phyloP scores from a whole-genome alignment of 129 eudicot species.

The Silybum marianum region DNA sequence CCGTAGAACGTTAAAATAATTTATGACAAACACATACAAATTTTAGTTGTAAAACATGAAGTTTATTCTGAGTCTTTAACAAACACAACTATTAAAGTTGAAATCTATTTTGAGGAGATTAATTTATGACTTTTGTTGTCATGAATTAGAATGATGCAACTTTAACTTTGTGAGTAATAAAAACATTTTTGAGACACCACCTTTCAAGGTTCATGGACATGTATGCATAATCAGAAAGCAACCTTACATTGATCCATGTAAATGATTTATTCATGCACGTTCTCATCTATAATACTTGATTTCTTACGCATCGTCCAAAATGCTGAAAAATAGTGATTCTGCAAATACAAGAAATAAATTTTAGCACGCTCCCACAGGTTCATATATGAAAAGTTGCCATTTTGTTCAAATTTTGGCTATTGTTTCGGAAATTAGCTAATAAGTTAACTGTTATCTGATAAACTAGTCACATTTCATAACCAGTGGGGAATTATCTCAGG shows the following conservation, averaged over 20 bases:
- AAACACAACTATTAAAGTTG: slow-evolving; percentile 2
- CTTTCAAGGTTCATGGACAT: background rate
- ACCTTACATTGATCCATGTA: slow-evolving; percentile 15
- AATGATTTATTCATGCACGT: slow-evolving; percentile 9
- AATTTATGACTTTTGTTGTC: background rate
- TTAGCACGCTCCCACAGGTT: background rate
- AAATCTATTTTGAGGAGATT: slow-evolving; percentile 4
- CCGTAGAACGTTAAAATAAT: too few species aligned
- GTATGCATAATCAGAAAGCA: slow-evolving; percentile 9
- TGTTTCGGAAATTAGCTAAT: background rate
- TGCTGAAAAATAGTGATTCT: slow-evolving; percentile 79
- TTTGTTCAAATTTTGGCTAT: background rate
- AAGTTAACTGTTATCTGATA: background rate
- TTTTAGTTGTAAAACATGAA: slow-evolving; percentile 1
- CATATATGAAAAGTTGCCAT: background rate
- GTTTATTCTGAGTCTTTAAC: slow-evolving; percentile 10
- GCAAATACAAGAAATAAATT: slow-evolving; percentile 28
- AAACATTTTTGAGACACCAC: background rate
- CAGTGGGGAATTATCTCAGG: too few species aligned
- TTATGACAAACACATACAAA: slow-evolving; percentile 7
- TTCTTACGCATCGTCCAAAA: slow-evolving; percentile 95
- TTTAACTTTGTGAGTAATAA: background rate
- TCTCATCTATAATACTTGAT: slow-evolving; percentile 17
- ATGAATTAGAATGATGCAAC: slow-evolving; percentile 5
- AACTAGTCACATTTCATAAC: background rate